A percentile compares a stretch with the other conserved stretches of the same genome.
These are phyloP conservation scores for Vaccinium vitisidaea DNA, from an alignment of 148 eudicot genomes.

Conservation along the genomic window DNA sequence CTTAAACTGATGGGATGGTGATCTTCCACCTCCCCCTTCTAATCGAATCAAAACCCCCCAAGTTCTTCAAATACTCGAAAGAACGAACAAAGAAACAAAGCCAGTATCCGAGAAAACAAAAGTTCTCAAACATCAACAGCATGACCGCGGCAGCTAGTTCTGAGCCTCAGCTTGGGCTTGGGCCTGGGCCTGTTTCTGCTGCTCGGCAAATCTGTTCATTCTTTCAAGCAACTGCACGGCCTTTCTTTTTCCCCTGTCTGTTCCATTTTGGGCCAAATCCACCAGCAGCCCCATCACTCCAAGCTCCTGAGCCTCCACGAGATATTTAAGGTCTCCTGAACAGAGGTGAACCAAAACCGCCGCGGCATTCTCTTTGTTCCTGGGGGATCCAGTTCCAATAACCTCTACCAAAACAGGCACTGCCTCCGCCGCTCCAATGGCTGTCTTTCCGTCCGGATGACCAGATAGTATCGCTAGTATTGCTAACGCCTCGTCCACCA, in stretches of 20 bases:
- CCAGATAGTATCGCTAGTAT: conserved; percentile 82
- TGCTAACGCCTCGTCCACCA: conserved; percentile 91
- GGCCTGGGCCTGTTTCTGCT: conserved; percentile 54
- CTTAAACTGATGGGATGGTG: conserved; percentile 33
- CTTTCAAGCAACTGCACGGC: conserved; percentile 78
- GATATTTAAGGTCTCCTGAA: conserved; percentile 59
- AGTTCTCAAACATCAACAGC: conserved; percentile 36
- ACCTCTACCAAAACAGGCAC: conserved; percentile 77
- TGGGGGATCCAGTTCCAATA: conserved; percentile 74
- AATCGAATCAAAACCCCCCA: conserved; percentile 22
- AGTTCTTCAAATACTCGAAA: conserved; percentile 7
- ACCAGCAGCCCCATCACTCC: conserved; percentile 52
- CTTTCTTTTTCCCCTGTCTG: conserved; percentile 87
- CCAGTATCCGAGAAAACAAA: neutral
- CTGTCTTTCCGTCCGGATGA: conserved; percentile 80
- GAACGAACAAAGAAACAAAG: conserved; percentile 26
- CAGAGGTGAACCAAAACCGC: conserved; percentile 90
- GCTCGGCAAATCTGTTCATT: conserved; percentile 63
- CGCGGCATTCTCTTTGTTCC: conserved; percentile 93
- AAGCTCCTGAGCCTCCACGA: conserved; percentile 59
- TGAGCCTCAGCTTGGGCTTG: conserved; percentile 34
- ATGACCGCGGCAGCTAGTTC: conserved; percentile 8
- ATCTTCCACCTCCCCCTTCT: conserved; percentile 73
- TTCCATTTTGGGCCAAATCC: conserved; percentile 71
- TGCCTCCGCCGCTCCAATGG: conserved; percentile 76